phyloP scores from a whole-genome alignment of 352 stramenopile species.

The Phytophthora ramorum region DNA sequence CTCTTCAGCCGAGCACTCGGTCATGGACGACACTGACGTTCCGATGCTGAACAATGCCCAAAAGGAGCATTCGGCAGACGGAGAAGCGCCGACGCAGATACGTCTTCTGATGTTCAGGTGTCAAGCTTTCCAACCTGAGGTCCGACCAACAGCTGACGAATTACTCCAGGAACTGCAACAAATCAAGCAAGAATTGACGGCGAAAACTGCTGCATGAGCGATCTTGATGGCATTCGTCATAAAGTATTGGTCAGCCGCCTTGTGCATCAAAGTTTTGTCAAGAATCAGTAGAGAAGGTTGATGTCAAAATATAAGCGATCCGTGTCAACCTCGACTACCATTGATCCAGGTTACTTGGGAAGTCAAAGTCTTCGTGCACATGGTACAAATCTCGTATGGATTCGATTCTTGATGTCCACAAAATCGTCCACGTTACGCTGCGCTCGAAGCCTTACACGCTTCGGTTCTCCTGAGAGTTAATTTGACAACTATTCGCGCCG shows the following conservation, averaged over 20 bases:
- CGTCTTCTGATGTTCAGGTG: slow-evolving; percentile 52
- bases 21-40: slow-evolving; percentile 52
- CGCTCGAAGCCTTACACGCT: slow-evolving; percentile 8
- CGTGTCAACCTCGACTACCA: slow-evolving; percentile 18
- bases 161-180: slow-evolving; percentile 38
- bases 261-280: no score
- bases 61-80: slow-evolving; percentile 21
- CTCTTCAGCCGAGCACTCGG: slow-evolving; percentile 35
- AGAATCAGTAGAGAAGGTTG: no score
- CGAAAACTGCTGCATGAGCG: slow-evolving; percentile 22
- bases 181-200: slow-evolving; percentile 33
- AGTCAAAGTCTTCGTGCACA: neutral
- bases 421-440: slow-evolving; percentile 29
- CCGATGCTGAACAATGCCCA: slow-evolving; percentile 44
- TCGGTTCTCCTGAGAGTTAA: slow-evolving; percentile 24
- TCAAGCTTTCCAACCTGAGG: slow-evolving; percentile 52
- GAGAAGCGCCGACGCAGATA: slow-evolving; percentile 36
- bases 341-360: slow-evolving; percentile 21
- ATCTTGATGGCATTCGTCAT: neutral
- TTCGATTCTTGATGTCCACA: slow-evolving; percentile 24
- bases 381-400: slow-evolving; percentile 15
- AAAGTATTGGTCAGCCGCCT: neutral
- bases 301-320: slow-evolving; percentile 11
- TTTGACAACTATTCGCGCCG: slow-evolving; percentile 27
- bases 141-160: slow-evolving; percentile 45